A percentile compares a stretch with the other conserved stretches of the same genome.
Evolutionary conservation across 208 protist genomes (phyloP).

Genomic region (Herpetomonas tarakana): DNA sequence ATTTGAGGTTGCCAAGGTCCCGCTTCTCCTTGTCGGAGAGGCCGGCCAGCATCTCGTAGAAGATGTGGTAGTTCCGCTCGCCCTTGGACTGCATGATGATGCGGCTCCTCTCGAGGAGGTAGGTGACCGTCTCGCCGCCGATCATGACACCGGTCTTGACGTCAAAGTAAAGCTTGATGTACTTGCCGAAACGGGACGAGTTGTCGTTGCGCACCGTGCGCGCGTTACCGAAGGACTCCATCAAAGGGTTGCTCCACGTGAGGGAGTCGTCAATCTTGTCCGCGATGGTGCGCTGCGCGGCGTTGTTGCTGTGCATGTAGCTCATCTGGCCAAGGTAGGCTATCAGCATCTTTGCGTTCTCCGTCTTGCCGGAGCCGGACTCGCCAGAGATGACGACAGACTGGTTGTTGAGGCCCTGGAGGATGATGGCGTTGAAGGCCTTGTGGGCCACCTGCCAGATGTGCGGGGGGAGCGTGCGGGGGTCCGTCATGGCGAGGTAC

Average conservation of each 20-base stretch:
- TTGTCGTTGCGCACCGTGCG: slow-evolving; percentile 93
- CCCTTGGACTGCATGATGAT: slow-evolving; percentile 86
- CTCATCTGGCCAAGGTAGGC: slow-evolving; percentile 84
- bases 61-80: slow-evolving; percentile 96
- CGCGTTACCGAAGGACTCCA: slow-evolving; percentile 95
- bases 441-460: slow-evolving; percentile 90
- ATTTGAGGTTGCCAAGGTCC: slow-evolving; percentile 66
- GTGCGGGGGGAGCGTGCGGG: slow-evolving; percentile 75
- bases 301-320: slow-evolving; percentile 69
- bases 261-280: slow-evolving; percentile 73
- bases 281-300: slow-evolving; percentile 55
- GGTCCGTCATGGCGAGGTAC: slow-evolving; percentile 64
- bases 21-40: slow-evolving; percentile 62
- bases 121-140: slow-evolving; percentile 83
- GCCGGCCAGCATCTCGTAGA: slow-evolving; percentile 94
- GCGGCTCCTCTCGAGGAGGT: slow-evolving; percentile 94
- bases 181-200: slow-evolving; percentile 95
- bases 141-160: slow-evolving; percentile 72
- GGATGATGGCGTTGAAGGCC: slow-evolving; percentile 75
- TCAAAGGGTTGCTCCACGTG: slow-evolving; percentile 88
- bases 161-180: slow-evolving; percentile 94
- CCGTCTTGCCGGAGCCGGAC: slow-evolving; percentile 95
- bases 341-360: slow-evolving; percentile 90
- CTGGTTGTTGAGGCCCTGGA: slow-evolving; percentile 78
- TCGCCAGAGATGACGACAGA: slow-evolving; percentile 94